Conservation (phyloP, 2,329 filamentous ascomycete genomes). For the Tolypocladium paradoxum region DNA sequence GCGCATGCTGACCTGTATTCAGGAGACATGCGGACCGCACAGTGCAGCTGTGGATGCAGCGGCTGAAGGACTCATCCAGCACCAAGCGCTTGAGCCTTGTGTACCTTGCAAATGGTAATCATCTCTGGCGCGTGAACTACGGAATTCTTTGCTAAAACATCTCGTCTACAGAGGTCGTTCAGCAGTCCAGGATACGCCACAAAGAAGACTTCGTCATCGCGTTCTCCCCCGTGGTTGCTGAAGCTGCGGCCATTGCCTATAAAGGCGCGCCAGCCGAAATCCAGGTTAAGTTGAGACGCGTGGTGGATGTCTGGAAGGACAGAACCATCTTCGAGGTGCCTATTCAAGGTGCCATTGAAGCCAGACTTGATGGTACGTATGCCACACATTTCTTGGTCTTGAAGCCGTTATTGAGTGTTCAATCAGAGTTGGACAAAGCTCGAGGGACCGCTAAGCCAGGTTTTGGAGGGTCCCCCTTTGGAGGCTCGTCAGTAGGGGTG, state of each 20-base stretch:
- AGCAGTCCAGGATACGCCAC: slow-evolving; percentile 86
- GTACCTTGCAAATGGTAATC: slow-evolving; percentile 86
- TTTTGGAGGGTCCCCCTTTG: slow-evolving; percentile 45
- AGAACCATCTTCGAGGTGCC: slow-evolving; percentile 71
- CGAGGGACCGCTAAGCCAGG: slow-evolving; percentile 40
- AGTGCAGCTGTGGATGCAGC: slow-evolving; percentile 82
- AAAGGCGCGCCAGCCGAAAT: slow-evolving; percentile 79
- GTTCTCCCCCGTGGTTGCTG: slow-evolving; percentile 83
- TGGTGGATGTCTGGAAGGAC: slow-evolving; percentile 90
- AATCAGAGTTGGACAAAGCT: slow-evolving; percentile 50
- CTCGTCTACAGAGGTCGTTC: slow-evolving; percentile 64
- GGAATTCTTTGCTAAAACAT: slow-evolving; percentile 3
- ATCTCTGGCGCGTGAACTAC: neutral
- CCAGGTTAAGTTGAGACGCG: slow-evolving; percentile 75
- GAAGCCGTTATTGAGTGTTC: slow-evolving; percentile 5
- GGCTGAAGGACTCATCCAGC: slow-evolving; percentile 76
- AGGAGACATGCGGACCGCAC: slow-evolving; percentile 90
- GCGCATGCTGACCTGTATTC: slow-evolving; percentile 1
- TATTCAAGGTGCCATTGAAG: slow-evolving; percentile 73
- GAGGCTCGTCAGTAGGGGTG: slow-evolving; percentile 40
- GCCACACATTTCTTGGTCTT: too few species aligned
- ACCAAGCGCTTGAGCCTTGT: slow-evolving; percentile 82
- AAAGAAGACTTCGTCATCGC: slow-evolving; percentile 90
- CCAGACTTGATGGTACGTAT: slow-evolving; percentile 60
- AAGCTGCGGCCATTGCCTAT: slow-evolving; percentile 84